phyloP scores from a whole-genome alignment of 345 rosid species.

The Pistacia integerrima region DNA sequence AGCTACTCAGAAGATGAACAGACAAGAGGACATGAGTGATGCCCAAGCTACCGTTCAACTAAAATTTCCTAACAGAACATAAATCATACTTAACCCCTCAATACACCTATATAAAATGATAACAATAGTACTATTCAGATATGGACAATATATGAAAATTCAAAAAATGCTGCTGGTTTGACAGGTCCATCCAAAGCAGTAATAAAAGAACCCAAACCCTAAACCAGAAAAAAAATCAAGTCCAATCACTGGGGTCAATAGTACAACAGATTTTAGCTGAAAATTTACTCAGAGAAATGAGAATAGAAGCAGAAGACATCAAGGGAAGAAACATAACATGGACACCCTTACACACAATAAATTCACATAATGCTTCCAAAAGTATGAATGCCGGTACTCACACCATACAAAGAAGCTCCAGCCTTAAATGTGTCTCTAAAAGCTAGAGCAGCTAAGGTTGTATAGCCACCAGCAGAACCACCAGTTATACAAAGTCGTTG shows the following conservation, averaged over 20 bases:
- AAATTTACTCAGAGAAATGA: background rate
- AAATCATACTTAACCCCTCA: background rate
- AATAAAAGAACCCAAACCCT: background rate
- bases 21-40: background rate
- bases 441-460: conserved; percentile 92
- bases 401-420: conserved; percentile 93
- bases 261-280: background rate
- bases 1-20: background rate
- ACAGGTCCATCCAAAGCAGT: background rate
- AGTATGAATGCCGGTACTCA: conserved; percentile 38
- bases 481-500: conserved; percentile 91
- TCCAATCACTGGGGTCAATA: background rate
- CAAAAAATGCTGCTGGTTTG: background rate
- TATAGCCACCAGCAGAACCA: conserved; percentile 98
- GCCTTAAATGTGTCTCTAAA: conserved; percentile 85
- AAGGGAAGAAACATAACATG: background rate
- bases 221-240: background rate
- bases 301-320: background rate
- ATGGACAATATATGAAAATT: background rate
- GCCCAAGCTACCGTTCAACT: conserved; percentile 1
- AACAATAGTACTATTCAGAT: background rate
- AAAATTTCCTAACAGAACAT: background rate
- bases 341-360: background rate
- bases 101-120: conserved; percentile 4
- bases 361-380: background rate